Base-by-base conservation (phyloP, 257 asterid species). In the Striga asiatica region DNA sequence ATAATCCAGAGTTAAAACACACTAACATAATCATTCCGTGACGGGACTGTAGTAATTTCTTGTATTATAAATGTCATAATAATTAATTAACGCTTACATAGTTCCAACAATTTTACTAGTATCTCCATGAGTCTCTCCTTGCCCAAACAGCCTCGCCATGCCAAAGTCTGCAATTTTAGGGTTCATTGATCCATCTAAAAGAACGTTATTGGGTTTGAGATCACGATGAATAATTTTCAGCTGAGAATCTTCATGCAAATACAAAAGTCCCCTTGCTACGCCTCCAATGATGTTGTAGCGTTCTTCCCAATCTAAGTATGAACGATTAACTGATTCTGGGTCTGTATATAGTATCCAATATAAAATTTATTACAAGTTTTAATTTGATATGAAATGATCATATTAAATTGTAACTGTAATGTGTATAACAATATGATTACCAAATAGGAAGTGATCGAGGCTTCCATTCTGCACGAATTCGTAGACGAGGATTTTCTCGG, bases 141-240 rank as follows among this genome's bases (percentile, higher is more conserved):
- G 63, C 13, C 10, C 47, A 29, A 73, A 79, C 10, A 80, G 13
- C 45, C 66, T 71, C 3, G 85, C 88, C 74, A 75, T 67, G n/a
- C 85, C 85, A 64, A 79, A 82, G 53, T 82, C 92, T 0, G 77
- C 64, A 2, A 82, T 76, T 64, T 79, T 79, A 0, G 84, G 74
- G 19, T 75, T 73, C 83, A 79, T 67, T n/a, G 45, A 60, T 8
- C 38, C 61, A 24, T 79, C 85, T 19, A 79, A 3, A 7, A 77
- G 77, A 54, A 79, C 21, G 34, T 79, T 82, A 7, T 76, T 58
- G 47, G 69, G 45, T 61, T 72, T 79, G 1, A 77, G 58, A 32
- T 77, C 82, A 1, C 78, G 81, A 1, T 79, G 93, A 58, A 77
- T 73, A 31, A 38, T 38, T 8, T 18, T 38, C 7, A 38, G 16